Evolutionary conservation across 2,329 filamentous ascomycete species (phyloP).

Genomic region (Blastomyces parvus): DNA sequence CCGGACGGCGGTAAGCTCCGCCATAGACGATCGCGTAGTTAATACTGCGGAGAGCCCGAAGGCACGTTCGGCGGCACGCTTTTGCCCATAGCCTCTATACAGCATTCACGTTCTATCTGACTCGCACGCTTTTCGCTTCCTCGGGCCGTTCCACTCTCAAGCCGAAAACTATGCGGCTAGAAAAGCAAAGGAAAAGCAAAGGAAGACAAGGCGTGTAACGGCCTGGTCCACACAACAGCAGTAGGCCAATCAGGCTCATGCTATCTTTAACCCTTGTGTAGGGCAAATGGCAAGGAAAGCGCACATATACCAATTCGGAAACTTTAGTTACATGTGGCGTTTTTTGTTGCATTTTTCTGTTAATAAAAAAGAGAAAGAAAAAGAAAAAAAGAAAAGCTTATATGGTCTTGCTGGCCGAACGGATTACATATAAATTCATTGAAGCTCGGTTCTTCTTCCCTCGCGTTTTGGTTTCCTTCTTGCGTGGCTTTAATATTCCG

Average conservation of each 20-base stretch:
- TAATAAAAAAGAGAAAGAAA: no score
- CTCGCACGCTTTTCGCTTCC: neutral
- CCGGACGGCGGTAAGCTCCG: neutral
- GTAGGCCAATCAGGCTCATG: conserved; percentile 1
- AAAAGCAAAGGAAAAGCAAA: neutral
- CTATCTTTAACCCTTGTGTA: neutral
- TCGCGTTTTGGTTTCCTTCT: neutral
- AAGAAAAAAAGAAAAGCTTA: neutral
- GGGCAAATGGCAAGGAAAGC: neutral
- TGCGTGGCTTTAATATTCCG: neutral
- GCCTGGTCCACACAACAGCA: neutral
- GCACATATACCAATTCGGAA: conserved; percentile 5
- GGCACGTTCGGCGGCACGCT: neutral
- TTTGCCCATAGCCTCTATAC: neutral
- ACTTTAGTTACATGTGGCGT: neutral
- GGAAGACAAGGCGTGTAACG: neutral
- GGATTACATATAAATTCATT: neutral
- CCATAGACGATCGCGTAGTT: neutral
- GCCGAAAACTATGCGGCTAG: neutral
- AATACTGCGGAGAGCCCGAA: neutral
- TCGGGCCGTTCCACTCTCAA: neutral
- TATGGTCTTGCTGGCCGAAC: neutral
- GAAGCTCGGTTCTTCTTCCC: neutral
- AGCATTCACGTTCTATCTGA: neutral
- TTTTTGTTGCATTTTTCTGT: neutral